Evolutionary conservation across 768 basidiomycete species (phyloP).

Genomic region (Chalciporus piperatus): DNA sequence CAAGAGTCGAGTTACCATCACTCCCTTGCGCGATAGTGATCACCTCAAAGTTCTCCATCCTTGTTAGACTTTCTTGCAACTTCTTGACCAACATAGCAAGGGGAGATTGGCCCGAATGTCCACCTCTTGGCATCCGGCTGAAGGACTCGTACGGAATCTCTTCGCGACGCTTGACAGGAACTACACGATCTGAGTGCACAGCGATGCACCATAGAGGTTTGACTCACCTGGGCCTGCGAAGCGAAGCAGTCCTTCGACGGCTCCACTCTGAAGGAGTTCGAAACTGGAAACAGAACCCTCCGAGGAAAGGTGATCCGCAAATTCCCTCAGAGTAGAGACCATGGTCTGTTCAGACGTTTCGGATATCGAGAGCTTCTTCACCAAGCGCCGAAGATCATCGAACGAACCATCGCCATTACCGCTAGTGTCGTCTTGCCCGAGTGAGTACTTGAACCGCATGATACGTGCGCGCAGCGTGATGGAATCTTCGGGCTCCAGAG

Average conservation of each 20-base stretch:
- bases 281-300: conserved; percentile 89
- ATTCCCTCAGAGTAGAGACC: conserved; percentile 57
- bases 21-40: conserved; percentile 79
- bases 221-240: conserved; percentile 50
- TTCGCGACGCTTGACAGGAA: conserved; percentile 61
- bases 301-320: conserved; percentile 77
- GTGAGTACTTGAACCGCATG: conserved; percentile 78
- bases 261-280: conserved; percentile 90
- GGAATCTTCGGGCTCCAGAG: conserved; percentile 83
- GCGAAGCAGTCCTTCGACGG: conserved; percentile 81
- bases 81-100: conserved; percentile 88
- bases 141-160: conserved; percentile 81
- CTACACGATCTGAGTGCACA: conserved; percentile 37
- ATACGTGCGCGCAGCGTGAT: conserved; percentile 91
- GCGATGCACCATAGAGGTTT: neutral
- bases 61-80: conserved; percentile 90
- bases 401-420: conserved; percentile 61
- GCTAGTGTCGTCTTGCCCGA: conserved; percentile 51
- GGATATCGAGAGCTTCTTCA: conserved; percentile 55
- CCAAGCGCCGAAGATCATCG: conserved; percentile 59
- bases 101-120: conserved; percentile 49
- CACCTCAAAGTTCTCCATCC: conserved; percentile 96
- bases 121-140: conserved; percentile 47
- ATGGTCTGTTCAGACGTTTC: conserved; percentile 63
- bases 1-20: conserved; percentile 53